Evolutionary conservation across 371 early-diverging fungal genomes (phyloP).

Genomic region (Rhizopus stolonifer): DNA sequence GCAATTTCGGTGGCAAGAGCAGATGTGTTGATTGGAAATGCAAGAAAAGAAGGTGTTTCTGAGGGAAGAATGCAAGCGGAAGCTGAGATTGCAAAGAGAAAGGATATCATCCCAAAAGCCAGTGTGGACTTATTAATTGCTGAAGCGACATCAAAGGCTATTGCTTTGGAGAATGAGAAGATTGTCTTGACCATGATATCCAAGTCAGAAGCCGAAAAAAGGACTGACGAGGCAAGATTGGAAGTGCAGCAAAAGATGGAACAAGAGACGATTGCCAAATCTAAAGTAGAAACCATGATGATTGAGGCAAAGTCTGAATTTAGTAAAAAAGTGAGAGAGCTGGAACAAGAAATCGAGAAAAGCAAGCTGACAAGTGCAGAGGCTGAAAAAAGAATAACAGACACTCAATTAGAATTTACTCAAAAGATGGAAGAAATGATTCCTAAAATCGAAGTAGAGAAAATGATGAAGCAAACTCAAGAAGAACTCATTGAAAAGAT

Average conservation of each 20-base stretch:
- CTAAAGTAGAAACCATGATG: neutral
- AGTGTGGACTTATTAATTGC: neutral
- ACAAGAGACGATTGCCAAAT: neutral
- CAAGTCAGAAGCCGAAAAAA: constrained; percentile 5
- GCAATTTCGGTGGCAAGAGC: too few species aligned
- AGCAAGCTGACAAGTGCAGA: too few species aligned
- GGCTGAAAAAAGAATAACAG: too few species aligned
- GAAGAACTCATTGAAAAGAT: too few species aligned
- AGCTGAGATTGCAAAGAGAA: neutral
- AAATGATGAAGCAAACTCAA: neutral
- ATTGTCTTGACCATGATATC: neutral
- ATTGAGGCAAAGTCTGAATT: too few species aligned
- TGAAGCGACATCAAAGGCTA: constrained; percentile 2
- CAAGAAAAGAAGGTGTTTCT: too few species aligned
- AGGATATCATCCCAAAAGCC: neutral
- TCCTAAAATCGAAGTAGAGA: neutral
- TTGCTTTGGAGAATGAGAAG: constrained; percentile 1
- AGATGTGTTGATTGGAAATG: too few species aligned
- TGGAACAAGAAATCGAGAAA: too few species aligned
- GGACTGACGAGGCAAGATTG: constrained; percentile 5
- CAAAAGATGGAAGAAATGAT: neutral
- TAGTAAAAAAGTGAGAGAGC: too few species aligned
- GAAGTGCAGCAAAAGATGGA: neutral
- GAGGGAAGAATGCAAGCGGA: neutral
- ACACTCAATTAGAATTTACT: too few species aligned